phyloP scores from a whole-genome alignment of 1,284 basidiomycete species.

The Microbotryum scabiosae region DNA sequence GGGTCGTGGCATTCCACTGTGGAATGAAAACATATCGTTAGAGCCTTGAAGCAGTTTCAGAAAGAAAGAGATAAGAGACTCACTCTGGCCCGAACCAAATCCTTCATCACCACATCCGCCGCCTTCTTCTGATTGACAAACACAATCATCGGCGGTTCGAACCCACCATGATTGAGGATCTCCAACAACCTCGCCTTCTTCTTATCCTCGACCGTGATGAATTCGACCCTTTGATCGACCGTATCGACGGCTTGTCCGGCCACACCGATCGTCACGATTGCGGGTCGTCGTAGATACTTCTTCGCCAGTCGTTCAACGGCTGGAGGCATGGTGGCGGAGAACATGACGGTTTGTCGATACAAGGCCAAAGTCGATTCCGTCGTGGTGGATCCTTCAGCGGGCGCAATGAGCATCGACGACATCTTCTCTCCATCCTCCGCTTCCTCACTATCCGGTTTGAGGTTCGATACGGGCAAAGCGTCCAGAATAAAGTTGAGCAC shows the following conservation, averaged over 20 bases:
- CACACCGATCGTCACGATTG: conserved; percentile 93
- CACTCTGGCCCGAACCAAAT: conserved; percentile 74
- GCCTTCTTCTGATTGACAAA: conserved; percentile 99
- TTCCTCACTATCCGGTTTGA: conserved; percentile 60
- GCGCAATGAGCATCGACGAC: conserved; percentile 28
- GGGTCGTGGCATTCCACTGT: conserved; percentile 74
- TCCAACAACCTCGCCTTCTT: conserved; percentile 81
- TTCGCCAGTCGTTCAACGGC: conserved; percentile 87
- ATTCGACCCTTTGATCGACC: conserved; percentile 93
- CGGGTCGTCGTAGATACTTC: conserved; percentile 86
- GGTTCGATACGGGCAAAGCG: conserved; percentile 72
- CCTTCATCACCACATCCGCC: conserved; percentile 90
- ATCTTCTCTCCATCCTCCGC: conserved; percentile 38
- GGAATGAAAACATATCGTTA: background rate
- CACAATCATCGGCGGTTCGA: conserved; percentile 86
- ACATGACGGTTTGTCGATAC: conserved; percentile 49
- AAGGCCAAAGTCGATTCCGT: conserved; percentile 25
- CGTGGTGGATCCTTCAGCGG: conserved; percentile 17
- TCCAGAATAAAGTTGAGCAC: conserved; percentile 94
- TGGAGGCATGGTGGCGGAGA: conserved; percentile 97
- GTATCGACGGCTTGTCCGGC: conserved; percentile 96
- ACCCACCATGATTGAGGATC: conserved; percentile 75
- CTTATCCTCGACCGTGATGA: conserved; percentile 84
- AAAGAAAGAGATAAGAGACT: too few species aligned
- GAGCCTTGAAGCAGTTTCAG: too few species aligned